These are phyloP conservation scores for Penicillium diatomitis DNA, from an alignment of 495 filamentous ascomycete genomes.

Conservation along the genomic window DNA sequence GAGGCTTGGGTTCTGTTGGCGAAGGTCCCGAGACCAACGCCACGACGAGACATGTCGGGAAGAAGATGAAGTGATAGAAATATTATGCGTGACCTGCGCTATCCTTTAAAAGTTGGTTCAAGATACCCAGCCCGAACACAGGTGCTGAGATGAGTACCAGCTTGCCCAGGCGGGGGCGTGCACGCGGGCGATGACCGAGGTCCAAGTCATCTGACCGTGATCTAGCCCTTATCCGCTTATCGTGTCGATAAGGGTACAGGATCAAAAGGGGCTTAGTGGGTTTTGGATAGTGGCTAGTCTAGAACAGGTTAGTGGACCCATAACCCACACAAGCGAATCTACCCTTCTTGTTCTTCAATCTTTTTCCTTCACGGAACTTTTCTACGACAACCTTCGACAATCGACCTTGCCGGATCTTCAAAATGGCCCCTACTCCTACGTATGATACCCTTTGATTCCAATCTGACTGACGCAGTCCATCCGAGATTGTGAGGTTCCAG, in stretches of 20 bases:
- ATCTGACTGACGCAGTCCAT: slow-evolving; percentile 32
- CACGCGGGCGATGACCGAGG: background rate
- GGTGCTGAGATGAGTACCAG: too few species aligned
- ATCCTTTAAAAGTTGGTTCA: background rate
- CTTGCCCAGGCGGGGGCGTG: too few species aligned
- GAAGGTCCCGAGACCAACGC: slow-evolving; percentile 88
- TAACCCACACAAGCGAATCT: slow-evolving; percentile 30
- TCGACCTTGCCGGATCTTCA: slow-evolving; percentile 31
- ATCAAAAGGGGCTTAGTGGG: slow-evolving; percentile 1
- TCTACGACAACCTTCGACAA: slow-evolving; percentile 33
- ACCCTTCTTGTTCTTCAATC: slow-evolving; percentile 16
- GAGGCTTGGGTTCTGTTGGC: slow-evolving; percentile 70
- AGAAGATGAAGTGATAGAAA: too few species aligned
- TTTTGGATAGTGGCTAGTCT: background rate
- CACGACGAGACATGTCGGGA: slow-evolving; percentile 44
- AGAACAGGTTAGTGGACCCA: slow-evolving; percentile 8
- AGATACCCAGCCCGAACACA: too few species aligned
- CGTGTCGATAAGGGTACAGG: slow-evolving; percentile 18
- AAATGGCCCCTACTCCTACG: slow-evolving; percentile 48
- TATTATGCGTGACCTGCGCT: too few species aligned
- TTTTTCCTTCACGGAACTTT: slow-evolving; percentile 17
- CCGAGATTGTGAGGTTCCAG: slow-evolving; percentile 46
- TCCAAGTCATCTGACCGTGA: slow-evolving; percentile 10
- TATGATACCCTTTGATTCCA: slow-evolving; percentile 45
- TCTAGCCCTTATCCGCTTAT: slow-evolving; percentile 13